phyloP scores from a whole-genome alignment of 1,139 yeast species.

The Sugiyamaella neomexicana region DNA sequence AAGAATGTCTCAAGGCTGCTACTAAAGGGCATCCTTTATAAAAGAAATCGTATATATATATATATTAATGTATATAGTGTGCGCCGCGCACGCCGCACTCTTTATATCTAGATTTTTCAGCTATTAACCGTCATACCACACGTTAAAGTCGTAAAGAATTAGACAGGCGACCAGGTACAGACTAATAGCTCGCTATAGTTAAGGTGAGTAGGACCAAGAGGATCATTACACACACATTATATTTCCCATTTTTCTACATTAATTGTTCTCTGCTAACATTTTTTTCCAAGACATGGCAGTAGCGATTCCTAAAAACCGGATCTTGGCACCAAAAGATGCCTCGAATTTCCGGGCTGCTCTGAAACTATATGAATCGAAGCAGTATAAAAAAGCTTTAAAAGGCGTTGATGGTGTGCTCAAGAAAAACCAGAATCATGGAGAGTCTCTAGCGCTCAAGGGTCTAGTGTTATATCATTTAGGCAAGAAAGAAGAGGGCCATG shows the following conservation, averaged over 20 bases:
- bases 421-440: conserved; percentile 74
- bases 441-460: conserved; percentile 83
- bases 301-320: conserved; percentile 29
- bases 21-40: conserved; percentile 58
- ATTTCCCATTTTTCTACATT: background rate
- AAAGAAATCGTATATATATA: too few species aligned
- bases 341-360: conserved; percentile 77
- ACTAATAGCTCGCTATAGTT: background rate
- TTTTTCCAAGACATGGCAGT: conserved; percentile 15
- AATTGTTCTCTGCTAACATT: background rate
- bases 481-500: conserved; percentile 61
- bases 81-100: conserved; percentile 11
- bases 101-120: conserved; percentile 3
- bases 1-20: conserved; percentile 71
- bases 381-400: conserved; percentile 83
- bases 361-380: conserved; percentile 77
- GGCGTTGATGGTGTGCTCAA: conserved; percentile 73
- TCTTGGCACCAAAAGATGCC: conserved; percentile 54
- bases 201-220: background rate
- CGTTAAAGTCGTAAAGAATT: background rate
- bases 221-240: too few species aligned
- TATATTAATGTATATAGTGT: background rate
- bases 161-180: background rate
- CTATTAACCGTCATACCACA: background rate
- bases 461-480: conserved; percentile 57